These are phyloP conservation scores for Xenoacremonium recifei DNA, from an alignment of 2,329 filamentous ascomycete genomes.

Conservation along the genomic window DNA sequence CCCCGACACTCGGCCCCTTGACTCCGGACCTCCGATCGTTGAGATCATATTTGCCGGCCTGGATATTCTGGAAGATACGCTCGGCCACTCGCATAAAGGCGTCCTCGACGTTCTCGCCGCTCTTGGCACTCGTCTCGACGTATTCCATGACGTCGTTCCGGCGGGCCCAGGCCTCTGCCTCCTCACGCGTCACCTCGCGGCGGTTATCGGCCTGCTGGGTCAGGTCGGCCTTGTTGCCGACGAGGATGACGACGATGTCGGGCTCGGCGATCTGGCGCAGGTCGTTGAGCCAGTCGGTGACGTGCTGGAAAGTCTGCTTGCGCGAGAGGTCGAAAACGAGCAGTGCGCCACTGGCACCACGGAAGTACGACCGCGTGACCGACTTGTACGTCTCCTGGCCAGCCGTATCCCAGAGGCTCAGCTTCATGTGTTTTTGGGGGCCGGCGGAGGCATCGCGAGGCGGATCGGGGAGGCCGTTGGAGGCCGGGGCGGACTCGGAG, in stretches of 20 bases:
- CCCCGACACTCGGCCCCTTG: conserved; percentile 64
- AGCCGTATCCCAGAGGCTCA: conserved; percentile 92
- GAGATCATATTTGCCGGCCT: conserved; percentile 90
- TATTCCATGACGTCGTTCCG: conserved; percentile 87
- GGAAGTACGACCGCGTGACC: conserved; percentile 91
- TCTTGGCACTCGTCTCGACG: conserved; percentile 95
- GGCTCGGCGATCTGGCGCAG: conserved; percentile 93
- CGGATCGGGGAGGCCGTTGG: conserved; percentile 53
- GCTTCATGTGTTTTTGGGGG: conserved; percentile 80
- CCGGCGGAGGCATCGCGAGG: conserved; percentile 37
- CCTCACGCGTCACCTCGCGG: conserved; percentile 75
- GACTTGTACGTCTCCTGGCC: conserved; percentile 98
- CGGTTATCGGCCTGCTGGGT: conserved; percentile 58
- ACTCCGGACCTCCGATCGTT: conserved; percentile 92
- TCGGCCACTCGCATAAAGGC: conserved; percentile 93
- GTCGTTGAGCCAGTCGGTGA: conserved; percentile 91
- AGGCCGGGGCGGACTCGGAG: conserved; percentile 11
- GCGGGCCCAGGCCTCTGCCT: conserved; percentile 87
- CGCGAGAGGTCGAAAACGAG: conserved; percentile 95
- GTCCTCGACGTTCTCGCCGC: conserved; percentile 87
- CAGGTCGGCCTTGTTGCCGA: conserved; percentile 93
- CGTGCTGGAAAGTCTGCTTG: conserved; percentile 79
- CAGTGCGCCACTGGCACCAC: conserved; percentile 68
- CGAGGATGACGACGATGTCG: conserved; percentile 89
- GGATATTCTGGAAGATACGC: conserved; percentile 94